Evolutionary conservation across 805 yeast genomes (phyloP).

Genomic region (Yamadazyma ubonensis): DNA sequence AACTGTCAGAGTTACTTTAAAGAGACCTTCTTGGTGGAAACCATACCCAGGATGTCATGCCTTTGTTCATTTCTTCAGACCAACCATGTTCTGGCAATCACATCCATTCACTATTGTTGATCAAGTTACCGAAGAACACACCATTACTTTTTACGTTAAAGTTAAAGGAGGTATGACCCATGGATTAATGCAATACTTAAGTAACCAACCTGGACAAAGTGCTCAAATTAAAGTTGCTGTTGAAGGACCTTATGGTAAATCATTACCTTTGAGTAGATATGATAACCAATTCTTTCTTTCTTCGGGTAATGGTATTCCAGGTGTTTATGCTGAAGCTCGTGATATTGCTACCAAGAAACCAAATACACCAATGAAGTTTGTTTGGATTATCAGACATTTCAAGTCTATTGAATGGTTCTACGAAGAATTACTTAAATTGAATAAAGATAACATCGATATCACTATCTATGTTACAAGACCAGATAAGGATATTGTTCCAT

Average conservation of each 20-base stretch:
- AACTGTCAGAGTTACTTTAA: constrained; percentile 45
- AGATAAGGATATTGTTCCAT: constrained; percentile 11
- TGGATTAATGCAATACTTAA: constrained; percentile 33
- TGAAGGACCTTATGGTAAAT: constrained; percentile 43
- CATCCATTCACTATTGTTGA: constrained; percentile 44
- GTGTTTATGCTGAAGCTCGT: constrained; percentile 32
- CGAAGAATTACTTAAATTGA: constrained; percentile 33
- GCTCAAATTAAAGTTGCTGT: constrained; percentile 30
- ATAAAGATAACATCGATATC: constrained; percentile 33
- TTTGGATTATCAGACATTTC: constrained; percentile 43
- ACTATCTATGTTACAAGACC: constrained; percentile 41
- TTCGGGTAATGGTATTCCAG: constrained; percentile 45
- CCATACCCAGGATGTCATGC: constrained; percentile 42
- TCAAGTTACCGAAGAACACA: constrained; percentile 29
- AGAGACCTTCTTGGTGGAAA: constrained; percentile 48
- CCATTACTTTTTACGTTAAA: constrained; percentile 47
- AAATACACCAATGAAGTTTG: constrained; percentile 23
- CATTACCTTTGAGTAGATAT: constrained; percentile 29
- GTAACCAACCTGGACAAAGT: constrained; percentile 31
- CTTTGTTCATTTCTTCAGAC: constrained; percentile 38
- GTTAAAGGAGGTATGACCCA: constrained; percentile 41
- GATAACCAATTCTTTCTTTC: constrained; percentile 30
- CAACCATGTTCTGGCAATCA: constrained; percentile 45
- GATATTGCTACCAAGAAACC: constrained; percentile 21
- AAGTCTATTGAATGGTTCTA: constrained; percentile 41